These are phyloP conservation scores for Alternaria novae-zelandiae DNA, from an alignment of 2,329 filamentous ascomycete species.

Conservation along the genomic window DNA sequence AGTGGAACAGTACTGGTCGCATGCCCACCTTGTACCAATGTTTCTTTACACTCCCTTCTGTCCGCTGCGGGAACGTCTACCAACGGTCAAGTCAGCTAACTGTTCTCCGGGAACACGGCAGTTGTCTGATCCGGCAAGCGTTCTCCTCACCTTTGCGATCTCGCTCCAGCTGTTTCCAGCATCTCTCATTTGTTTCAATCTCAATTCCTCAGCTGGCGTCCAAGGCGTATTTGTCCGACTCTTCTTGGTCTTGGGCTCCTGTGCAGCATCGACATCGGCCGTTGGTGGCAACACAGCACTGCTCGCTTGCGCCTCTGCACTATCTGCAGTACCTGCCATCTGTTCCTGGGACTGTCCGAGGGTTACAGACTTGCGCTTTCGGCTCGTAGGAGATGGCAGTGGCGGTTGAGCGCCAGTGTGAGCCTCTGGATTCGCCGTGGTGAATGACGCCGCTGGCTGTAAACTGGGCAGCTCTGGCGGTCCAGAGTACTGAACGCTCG, in stretches of 20 bases:
- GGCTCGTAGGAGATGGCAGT: conserved; percentile 28
- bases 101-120: not conserved
- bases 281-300: conserved; percentile 32
- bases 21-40: conserved; percentile 93
- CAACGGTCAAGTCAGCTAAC: conserved; percentile 25
- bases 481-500: conserved; percentile 25
- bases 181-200: conserved; percentile 93
- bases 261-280: conserved; percentile 31
- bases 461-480: conserved; percentile 34
- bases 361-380: conserved; percentile 46
- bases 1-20: conserved; percentile 15
- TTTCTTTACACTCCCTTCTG: conserved; percentile 98
- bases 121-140: not conserved
- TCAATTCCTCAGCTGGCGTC: conserved; percentile 92
- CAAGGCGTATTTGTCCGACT: conserved; percentile 98
- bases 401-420: conserved; percentile 29
- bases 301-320: conserved; percentile 22
- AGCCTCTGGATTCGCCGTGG: conserved; percentile 29
- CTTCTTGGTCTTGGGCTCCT: conserved; percentile 72
- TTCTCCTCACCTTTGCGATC: conserved; percentile 80
- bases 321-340: conserved; percentile 29
- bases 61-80: conserved; percentile 88
- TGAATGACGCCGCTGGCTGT: conserved; percentile 37
- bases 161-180: conserved; percentile 95
- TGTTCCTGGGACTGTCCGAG: conserved; percentile 30